phyloP scores from a whole-genome alignment of 352 stramenopile species.

The Phytophthora uliginosa region DNA sequence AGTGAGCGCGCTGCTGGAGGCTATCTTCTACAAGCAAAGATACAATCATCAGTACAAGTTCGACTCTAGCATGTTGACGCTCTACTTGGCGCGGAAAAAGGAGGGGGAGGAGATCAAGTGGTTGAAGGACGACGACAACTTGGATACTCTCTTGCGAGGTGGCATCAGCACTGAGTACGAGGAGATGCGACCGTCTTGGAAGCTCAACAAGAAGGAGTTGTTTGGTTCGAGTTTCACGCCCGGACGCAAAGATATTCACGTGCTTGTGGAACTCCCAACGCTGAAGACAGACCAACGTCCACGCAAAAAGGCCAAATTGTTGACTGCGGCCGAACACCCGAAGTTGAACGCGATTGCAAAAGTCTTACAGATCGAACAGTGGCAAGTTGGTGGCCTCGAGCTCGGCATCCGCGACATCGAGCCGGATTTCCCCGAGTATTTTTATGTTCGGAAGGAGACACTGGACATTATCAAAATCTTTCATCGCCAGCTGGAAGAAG shows the following conservation, averaged over 20 bases:
- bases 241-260: slow-evolving; percentile 13
- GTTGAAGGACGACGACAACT: slow-evolving; percentile 24
- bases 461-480: slow-evolving; percentile 44
- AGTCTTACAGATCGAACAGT: slow-evolving; percentile 31
- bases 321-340: slow-evolving; percentile 16
- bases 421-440: slow-evolving; percentile 44
- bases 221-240: slow-evolving; percentile 1
- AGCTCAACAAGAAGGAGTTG: slow-evolving; percentile 23
- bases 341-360: slow-evolving; percentile 9
- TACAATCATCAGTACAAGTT: background rate
- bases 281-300: slow-evolving; percentile 11
- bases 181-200: slow-evolving; percentile 19
- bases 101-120: slow-evolving; percentile 10
- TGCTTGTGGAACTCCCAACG: background rate
- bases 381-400: slow-evolving; percentile 29
- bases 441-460: slow-evolving; percentile 43
- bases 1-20: background rate
- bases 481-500: slow-evolving; percentile 19
- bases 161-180: slow-evolving; percentile 15
- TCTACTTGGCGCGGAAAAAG: slow-evolving; percentile 34
- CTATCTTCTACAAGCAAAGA: slow-evolving; percentile 11
- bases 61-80: background rate
- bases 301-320: slow-evolving; percentile 29
- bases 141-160: slow-evolving; percentile 21
- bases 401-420: slow-evolving; percentile 37